Conservation (phyloP, 163 green algal species). For the Volvox carteri region DNA sequence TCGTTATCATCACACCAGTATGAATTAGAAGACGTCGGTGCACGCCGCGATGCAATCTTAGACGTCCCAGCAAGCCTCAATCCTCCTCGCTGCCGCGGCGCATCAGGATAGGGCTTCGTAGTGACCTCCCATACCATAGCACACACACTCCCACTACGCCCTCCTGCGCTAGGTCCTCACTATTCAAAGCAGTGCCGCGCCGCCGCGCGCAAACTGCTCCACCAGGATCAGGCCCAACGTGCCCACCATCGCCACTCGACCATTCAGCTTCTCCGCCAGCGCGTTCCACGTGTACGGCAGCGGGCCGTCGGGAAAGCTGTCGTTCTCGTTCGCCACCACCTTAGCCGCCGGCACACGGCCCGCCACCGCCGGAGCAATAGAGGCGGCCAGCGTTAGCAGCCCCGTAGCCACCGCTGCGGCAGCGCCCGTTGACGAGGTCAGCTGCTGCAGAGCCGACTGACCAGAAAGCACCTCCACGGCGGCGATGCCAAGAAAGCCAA, state of each 20-base stretch:
- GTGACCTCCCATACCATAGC: neutral
- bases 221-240: conserved; percentile 44
- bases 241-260: conserved; percentile 42
- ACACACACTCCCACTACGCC: no score
- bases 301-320: conserved; percentile 30
- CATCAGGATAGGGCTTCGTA: no score
- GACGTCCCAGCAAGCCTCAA: no score
- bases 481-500: conserved; percentile 43
- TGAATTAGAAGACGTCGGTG: no score
- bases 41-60: no score
- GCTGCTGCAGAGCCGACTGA: conserved; percentile 41
- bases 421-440: conserved; percentile 4
- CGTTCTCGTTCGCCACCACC: conserved; percentile 5
- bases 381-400: conserved; percentile 17
- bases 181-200: conserved; percentile 33
- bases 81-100: no score
- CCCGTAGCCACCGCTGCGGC: neutral
- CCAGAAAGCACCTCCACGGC: conserved; percentile 10
- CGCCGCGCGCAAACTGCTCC: conserved; percentile 35
- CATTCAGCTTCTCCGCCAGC: conserved; percentile 54
- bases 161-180: no score
- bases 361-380: conserved; percentile 33
- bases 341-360: conserved; percentile 19
- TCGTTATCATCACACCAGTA: no score
- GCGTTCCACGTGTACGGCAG: conserved; percentile 51